These are phyloP conservation scores for Blastocystis sp. DNA, from an alignment of 352 stramenopile species.

Conservation along the genomic window DNA sequence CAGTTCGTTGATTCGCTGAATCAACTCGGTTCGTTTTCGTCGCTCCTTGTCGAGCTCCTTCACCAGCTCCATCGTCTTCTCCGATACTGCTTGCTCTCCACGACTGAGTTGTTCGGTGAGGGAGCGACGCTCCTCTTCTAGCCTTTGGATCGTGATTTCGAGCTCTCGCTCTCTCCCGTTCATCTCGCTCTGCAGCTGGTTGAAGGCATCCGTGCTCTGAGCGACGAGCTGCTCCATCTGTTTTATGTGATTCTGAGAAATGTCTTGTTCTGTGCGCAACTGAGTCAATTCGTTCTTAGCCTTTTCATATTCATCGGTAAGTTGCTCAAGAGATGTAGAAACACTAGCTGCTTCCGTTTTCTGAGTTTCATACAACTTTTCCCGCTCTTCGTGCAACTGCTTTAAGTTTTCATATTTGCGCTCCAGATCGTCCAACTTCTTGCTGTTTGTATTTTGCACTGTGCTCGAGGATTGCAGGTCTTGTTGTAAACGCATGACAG, in stretches of 20 bases:
- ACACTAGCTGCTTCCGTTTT: not conserved
- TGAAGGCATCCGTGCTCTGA: conserved; percentile 33
- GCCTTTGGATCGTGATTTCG: not conserved
- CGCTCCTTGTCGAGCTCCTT: conserved; percentile 64
- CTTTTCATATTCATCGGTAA: not conserved
- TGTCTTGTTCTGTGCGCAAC: not conserved
- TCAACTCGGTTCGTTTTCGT: not conserved
- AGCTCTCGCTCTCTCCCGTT: not conserved
- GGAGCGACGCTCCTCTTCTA: not conserved
- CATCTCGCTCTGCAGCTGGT: not conserved
- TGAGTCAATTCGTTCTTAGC: not conserved
- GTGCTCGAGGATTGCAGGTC: not conserved
- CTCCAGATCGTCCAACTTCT: conserved; percentile 24
- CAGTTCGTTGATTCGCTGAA: not conserved
- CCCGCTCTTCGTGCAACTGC: conserved; percentile 48
- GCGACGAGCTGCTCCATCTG: conserved; percentile 17
- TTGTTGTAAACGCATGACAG: conserved; percentile 17
- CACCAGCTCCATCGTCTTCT: not conserved
- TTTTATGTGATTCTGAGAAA: not conserved
- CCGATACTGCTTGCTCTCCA: not conserved
- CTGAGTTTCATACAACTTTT: not conserved
- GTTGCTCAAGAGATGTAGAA: not conserved
- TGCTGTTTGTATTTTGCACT: not conserved
- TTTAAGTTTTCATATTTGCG: conserved; percentile 15
- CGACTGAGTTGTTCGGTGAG: not conserved